These are phyloP conservation scores for Vitis rupestris DNA, from an alignment of 164 flowering plant species.

Conservation along the genomic window DNA sequence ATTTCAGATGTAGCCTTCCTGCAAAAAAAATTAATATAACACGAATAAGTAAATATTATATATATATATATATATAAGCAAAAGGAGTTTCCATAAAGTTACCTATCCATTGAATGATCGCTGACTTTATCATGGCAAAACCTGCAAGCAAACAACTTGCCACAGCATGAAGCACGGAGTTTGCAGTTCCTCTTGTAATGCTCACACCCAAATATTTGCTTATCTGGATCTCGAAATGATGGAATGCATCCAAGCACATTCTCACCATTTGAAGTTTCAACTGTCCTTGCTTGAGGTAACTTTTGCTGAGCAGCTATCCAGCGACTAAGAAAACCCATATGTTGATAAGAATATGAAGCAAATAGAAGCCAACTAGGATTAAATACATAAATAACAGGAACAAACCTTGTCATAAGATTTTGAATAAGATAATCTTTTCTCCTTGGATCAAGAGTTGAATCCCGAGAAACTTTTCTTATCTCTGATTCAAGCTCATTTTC, in stretches of 20 bases:
- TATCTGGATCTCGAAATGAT: constrained; percentile 78
- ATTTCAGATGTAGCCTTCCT: constrained; percentile 88
- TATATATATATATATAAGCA: no score
- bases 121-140: constrained; percentile 95
- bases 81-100: constrained; percentile 1
- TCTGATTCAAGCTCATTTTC: constrained; percentile 94
- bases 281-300: constrained; percentile 49
- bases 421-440: constrained; percentile 88
- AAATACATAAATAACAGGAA: constrained; percentile 6
- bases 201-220: constrained; percentile 80
- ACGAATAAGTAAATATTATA: neutral
- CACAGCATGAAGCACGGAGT: constrained; percentile 88
- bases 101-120: constrained; percentile 97
- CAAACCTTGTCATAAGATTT: constrained; percentile 92
- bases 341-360: constrained; percentile 11
- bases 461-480: constrained; percentile 81
- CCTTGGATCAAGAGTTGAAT: constrained; percentile 85
- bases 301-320: constrained; percentile 99
- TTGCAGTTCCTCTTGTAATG: constrained; percentile 97
- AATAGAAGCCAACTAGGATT: neutral
- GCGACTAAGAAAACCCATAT: constrained; percentile 44
- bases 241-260: constrained; percentile 63
- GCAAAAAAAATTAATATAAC: constrained; percentile 13
- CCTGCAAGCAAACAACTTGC: constrained; percentile 79
- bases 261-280: constrained; percentile 46